Evolutionary conservation across 805 yeast genomes (phyloP).

Genomic region (Saccharomycopsis fibuligera): DNA sequence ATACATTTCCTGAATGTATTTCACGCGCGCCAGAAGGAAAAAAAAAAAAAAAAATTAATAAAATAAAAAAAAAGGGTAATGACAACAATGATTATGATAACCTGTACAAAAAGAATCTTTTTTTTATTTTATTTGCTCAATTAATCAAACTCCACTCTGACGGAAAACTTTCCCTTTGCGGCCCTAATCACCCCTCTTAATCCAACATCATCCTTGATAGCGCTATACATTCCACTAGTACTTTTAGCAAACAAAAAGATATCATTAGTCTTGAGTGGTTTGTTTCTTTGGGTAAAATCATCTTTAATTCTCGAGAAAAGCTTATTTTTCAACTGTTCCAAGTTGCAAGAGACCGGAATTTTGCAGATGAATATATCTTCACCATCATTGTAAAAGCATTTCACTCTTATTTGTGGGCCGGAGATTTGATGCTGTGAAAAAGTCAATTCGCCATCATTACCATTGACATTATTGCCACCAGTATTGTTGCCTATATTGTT

Average conservation of each 20-base stretch:
- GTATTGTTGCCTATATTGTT: too few species aligned
- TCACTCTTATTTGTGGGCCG: slow-evolving; percentile 20
- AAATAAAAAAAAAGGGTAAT: background rate
- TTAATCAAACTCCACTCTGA: slow-evolving; percentile 20
- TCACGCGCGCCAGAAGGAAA: background rate
- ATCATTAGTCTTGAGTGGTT: slow-evolving; percentile 6
- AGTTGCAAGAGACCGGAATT: slow-evolving; percentile 14
- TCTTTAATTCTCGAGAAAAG: slow-evolving; percentile 15
- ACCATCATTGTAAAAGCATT: slow-evolving; percentile 21
- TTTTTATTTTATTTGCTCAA: too few species aligned
- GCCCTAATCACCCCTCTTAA: slow-evolving; percentile 15
- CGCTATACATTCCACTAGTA: slow-evolving; percentile 20
- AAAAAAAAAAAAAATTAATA: background rate
- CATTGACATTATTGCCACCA: background rate
- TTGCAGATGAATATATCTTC: slow-evolving; percentile 20
- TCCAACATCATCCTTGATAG: slow-evolving; percentile 17
- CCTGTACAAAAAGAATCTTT: background rate
- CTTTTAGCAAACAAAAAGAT: slow-evolving; percentile 17
- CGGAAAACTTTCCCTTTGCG: slow-evolving; percentile 19
- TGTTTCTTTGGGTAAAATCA: slow-evolving; percentile 14
- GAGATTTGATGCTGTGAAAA: slow-evolving; percentile 18
- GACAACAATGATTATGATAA: background rate
- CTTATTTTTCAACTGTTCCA: slow-evolving; percentile 16
- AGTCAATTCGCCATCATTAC: background rate
- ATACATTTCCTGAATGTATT: background rate